Percentiles rank a stretch among this genome's conserved stretches.
phyloP scores from a whole-genome alignment of 2,329 filamentous ascomycete species.

The Trichoderma gracile region DNA sequence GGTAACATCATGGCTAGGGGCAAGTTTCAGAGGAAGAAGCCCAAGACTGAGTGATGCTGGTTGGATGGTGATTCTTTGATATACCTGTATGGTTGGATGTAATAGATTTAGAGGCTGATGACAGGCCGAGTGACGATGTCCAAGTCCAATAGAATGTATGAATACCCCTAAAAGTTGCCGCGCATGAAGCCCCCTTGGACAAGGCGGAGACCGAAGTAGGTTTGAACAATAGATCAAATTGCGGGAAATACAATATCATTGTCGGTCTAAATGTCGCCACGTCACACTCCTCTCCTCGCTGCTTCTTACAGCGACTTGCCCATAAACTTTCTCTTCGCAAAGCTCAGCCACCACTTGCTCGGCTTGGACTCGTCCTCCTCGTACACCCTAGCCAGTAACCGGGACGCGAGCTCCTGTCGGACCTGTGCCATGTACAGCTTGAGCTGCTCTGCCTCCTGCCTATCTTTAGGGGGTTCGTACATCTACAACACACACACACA shows the following conservation, averaged over 20 bases:
- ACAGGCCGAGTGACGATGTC: not conserved
- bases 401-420: slow-evolving; percentile 81
- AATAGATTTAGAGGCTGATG: not conserved
- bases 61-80: not conserved
- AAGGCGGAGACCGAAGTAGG: not conserved
- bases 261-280: slow-evolving; percentile 9
- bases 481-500: slow-evolving; percentile 51
- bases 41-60: slow-evolving; percentile 35
- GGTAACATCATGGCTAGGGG: slow-evolving; percentile 82
- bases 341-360: slow-evolving; percentile 96
- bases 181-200: not conserved
- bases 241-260: slow-evolving; percentile 2
- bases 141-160: not conserved
- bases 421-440: slow-evolving; percentile 91
- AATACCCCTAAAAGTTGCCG: not conserved
- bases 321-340: slow-evolving; percentile 99
- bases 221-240: not conserved
- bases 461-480: slow-evolving; percentile 83
- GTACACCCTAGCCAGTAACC: slow-evolving; percentile 85
- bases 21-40: slow-evolving; percentile 66
- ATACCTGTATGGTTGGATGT: too few relatives aligned
- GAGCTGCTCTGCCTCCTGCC: slow-evolving; percentile 85
- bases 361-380: slow-evolving; percentile 73
- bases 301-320: slow-evolving; percentile 73
- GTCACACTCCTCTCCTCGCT: not conserved